Evolutionary conservation across 495 filamentous ascomycete species (phyloP).

Genomic region (Podospora pseudopauciseta): DNA sequence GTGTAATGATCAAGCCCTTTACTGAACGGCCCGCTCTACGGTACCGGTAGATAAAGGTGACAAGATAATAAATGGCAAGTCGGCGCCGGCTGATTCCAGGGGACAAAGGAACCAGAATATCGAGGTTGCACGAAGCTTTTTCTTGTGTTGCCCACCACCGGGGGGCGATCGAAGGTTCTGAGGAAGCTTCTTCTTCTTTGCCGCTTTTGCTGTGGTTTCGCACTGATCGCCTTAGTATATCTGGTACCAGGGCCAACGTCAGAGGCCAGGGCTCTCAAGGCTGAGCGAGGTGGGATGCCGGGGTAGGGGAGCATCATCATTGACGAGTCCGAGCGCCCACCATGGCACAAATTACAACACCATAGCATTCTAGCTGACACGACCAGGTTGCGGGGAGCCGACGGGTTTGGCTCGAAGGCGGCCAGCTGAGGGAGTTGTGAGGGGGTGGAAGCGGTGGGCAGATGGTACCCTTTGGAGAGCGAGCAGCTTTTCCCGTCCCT

Average conservation of each 20-base stretch:
- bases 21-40: background rate
- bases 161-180: conserved; percentile 14
- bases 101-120: background rate
- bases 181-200: conserved; percentile 12
- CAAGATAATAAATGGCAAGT: too few relatives aligned
- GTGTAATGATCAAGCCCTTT: background rate
- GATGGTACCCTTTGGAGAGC: background rate
- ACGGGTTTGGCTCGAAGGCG: background rate
- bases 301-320: background rate
- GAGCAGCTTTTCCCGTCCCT: background rate
- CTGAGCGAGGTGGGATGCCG: conserved; percentile 3
- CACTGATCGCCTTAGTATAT: background rate
- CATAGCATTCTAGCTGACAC: background rate
- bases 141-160: conserved; percentile 1
- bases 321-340: conserved; percentile 4
- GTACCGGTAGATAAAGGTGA: background rate
- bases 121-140: conserved; percentile 7
- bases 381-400: background rate
- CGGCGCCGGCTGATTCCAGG: background rate
- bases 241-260: conserved; percentile 8
- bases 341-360: background rate
- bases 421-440: conserved; percentile 2
- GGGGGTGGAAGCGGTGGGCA: background rate
- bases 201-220: conserved; percentile 5
- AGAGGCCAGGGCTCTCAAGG: conserved; percentile 8